These are phyloP conservation scores for Ehretia macrophylla DNA, from an alignment of 257 asterid species.

Conservation along the genomic window DNA sequence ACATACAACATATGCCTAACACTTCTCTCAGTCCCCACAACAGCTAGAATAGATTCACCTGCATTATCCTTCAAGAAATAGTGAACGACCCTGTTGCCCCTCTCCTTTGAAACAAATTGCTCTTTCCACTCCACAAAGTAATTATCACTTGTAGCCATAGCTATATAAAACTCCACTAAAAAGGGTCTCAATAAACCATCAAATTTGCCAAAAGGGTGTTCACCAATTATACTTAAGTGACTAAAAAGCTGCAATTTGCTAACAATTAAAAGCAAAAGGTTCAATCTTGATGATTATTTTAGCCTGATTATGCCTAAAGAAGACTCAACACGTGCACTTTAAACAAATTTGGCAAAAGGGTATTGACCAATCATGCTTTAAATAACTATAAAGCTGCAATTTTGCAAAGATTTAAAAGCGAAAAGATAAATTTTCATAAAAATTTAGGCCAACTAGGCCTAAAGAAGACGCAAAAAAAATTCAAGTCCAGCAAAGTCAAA, in stretches of 20 bases:
- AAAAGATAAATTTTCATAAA: too few relatives aligned
- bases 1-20: constrained; percentile 98
- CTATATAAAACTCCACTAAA: constrained; percentile 11
- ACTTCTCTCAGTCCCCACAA: constrained; percentile 98
- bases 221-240: constrained; percentile 10
- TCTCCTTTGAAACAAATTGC: constrained; percentile 82
- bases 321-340: too few relatives aligned
- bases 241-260: constrained; percentile 13
- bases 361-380: too few relatives aligned
- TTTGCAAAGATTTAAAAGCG: too few relatives aligned
- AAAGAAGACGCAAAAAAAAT: too few relatives aligned
- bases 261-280: constrained; percentile 3
- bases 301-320: too few relatives aligned
- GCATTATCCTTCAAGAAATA: constrained; percentile 78
- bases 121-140: constrained; percentile 98
- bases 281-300: not conserved
- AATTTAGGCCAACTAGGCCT: too few relatives aligned
- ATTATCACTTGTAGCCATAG: constrained; percentile 55
- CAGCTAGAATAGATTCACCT: constrained; percentile 87
- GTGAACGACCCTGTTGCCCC: constrained; percentile 92
- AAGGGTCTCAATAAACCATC: constrained; percentile 18
- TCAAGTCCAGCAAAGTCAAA: too few relatives aligned
- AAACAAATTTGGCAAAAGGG: too few relatives aligned
- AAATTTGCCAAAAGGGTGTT: constrained; percentile 12
- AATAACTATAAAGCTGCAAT: too few relatives aligned